These are phyloP conservation scores for Petunia axillaris DNA, from an alignment of 257 asterid genomes.

Conservation along the genomic window DNA sequence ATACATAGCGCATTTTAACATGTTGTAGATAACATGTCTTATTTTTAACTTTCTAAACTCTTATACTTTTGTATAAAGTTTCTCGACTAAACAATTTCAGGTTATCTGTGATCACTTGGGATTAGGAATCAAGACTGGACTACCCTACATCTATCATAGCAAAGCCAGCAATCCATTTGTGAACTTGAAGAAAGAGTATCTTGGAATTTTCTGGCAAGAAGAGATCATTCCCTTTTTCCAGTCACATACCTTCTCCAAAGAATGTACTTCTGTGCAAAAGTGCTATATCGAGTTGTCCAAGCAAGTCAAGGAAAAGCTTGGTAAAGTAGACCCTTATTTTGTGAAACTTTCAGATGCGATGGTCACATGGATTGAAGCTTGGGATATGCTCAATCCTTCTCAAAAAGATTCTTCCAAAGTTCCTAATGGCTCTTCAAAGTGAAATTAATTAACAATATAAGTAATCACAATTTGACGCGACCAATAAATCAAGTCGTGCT, in stretches of 20 bases:
- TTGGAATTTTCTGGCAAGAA: slow-evolving; percentile 95
- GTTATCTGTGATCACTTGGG: slow-evolving; percentile 94
- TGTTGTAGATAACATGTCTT: background rate
- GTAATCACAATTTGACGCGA: background rate
- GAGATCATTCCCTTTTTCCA: slow-evolving; percentile 93
- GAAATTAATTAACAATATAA: background rate
- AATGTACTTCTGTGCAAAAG: slow-evolving; percentile 68
- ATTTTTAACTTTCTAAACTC: background rate
- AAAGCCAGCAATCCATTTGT: slow-evolving; percentile 95
- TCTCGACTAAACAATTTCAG: slow-evolving; percentile 33
- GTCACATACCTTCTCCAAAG: slow-evolving; percentile 57
- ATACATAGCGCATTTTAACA: background rate
- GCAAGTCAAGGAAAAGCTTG: slow-evolving; percentile 78
- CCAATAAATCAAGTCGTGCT: background rate
- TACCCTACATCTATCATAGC: slow-evolving; percentile 95
- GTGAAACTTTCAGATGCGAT: slow-evolving; percentile 78
- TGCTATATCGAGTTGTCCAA: slow-evolving; percentile 70
- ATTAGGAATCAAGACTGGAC: slow-evolving; percentile 82
- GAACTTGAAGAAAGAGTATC: slow-evolving; percentile 79
- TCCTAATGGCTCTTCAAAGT: slow-evolving; percentile 5
- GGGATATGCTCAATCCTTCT: slow-evolving; percentile 78
- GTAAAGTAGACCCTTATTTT: slow-evolving; percentile 67
- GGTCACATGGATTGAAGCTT: slow-evolving; percentile 92
- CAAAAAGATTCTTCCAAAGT: slow-evolving; percentile 28
- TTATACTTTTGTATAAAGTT: background rate